Percentiles rank a stretch among this genome's conserved stretches.
These are phyloP conservation scores for Phytophthora pseudosyringae DNA, from an alignment of 352 stramenopile genomes.

Conservation along the genomic window DNA sequence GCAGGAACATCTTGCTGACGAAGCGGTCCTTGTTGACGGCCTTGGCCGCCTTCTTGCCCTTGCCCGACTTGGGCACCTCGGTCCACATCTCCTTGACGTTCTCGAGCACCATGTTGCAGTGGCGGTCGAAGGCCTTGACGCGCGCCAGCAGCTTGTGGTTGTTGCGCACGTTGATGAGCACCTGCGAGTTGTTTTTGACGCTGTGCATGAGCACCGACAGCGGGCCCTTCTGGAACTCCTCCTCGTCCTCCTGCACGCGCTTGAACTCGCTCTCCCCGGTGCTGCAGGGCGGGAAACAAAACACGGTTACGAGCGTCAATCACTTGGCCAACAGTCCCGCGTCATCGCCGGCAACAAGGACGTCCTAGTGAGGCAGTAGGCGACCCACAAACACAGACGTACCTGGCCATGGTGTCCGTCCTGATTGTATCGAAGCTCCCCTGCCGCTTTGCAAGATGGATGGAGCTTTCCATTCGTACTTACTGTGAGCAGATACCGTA, in stretches of 20 bases:
- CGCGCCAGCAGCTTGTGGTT: conserved; percentile 99
- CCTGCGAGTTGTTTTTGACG: conserved; percentile 98
- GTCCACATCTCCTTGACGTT: conserved; percentile 99
- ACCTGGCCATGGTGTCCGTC: conserved; percentile 36
- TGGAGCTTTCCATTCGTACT: conserved; percentile 37
- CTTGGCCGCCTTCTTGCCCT: conserved; percentile 95
- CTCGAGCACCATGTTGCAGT: conserved; percentile 99
- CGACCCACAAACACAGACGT: conserved; percentile 3
- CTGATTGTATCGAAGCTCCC: not conserved
- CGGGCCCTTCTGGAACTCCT: conserved; percentile 97
- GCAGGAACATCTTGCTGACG: conserved; percentile 99
- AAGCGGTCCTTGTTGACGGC: conserved; percentile 99
- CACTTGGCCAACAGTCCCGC: not conserved
- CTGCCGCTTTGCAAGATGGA: conserved; percentile 24
- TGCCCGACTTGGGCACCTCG: conserved; percentile 97
- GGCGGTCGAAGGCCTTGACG: conserved; percentile 99
- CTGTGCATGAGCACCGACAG: conserved; percentile 98
- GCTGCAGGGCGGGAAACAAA: conserved; percentile 20
- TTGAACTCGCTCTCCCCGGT: conserved; percentile 72
- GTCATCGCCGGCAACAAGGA: not conserved
- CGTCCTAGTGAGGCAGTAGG: not conserved
- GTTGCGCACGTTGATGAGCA: conserved; percentile 99
- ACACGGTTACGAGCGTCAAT: conserved; percentile 14
- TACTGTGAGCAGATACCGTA: not conserved
- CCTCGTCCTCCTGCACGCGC: conserved; percentile 88